phyloP scores from a whole-genome alignment of 2,329 filamentous ascomycete species.

The Fusarium papillatum region DNA sequence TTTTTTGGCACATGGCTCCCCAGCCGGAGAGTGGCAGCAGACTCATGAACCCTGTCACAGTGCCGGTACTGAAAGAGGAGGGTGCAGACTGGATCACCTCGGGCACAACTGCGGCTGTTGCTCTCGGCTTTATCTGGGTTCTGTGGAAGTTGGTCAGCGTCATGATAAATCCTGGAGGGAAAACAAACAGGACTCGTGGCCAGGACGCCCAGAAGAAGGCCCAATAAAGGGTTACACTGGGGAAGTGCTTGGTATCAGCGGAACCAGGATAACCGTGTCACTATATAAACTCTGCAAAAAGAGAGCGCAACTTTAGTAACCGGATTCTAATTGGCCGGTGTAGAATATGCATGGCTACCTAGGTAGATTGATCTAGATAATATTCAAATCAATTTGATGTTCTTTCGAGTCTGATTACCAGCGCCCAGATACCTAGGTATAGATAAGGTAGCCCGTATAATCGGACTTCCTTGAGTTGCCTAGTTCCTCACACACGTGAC shows the following conservation, averaged over 20 bases:
- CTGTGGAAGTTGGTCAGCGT: constrained; percentile 66
- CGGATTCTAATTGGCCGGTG: not conserved
- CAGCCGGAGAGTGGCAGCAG: constrained; percentile 49
- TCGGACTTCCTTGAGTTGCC: constrained; percentile 1
- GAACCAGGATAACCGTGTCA: not conserved
- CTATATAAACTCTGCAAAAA: not conserved
- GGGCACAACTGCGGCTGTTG: constrained; percentile 71
- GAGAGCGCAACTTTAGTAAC: not conserved
- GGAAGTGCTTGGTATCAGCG: not conserved
- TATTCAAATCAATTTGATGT: not conserved
- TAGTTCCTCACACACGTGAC: constrained; percentile 39
- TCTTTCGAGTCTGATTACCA: not conserved
- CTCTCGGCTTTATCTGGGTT: constrained; percentile 78
- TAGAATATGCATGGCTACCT: not conserved
- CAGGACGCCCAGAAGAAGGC: constrained; percentile 39
- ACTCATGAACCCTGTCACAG: constrained; percentile 68
- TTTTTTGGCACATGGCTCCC: constrained; percentile 85
- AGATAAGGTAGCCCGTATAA: not conserved
- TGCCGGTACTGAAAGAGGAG: constrained; percentile 75
- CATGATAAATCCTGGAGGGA: constrained; percentile 17
- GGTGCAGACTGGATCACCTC: constrained; percentile 60
- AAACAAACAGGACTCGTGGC: not conserved
- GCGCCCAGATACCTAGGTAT: not conserved
- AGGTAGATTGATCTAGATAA: not conserved
- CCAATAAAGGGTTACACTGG: constrained; percentile 17